phyloP scores from a whole-genome alignment of 306 rosid genomes.

The Medicago lupulina region DNA sequence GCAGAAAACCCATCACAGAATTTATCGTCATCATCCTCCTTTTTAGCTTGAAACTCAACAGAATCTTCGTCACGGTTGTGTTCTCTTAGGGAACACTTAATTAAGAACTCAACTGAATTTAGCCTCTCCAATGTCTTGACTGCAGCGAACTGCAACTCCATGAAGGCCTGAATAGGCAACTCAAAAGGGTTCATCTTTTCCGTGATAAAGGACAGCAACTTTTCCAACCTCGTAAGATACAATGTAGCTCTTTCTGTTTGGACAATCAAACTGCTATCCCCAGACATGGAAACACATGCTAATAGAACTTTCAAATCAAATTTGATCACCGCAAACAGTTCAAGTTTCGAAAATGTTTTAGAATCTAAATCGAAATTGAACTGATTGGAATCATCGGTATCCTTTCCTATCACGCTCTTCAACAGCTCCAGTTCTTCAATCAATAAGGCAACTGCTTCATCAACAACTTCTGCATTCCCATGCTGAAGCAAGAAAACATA shows the following conservation, averaged over 20 bases:
- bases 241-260: slow-evolving; percentile 55
- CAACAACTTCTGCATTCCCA: slow-evolving; percentile 81
- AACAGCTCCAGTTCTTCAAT: slow-evolving; percentile 74
- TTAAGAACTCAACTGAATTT: slow-evolving; percentile 63
- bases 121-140: slow-evolving; percentile 74
- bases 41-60: slow-evolving; percentile 46
- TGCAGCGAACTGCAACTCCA: slow-evolving; percentile 77
- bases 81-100: slow-evolving; percentile 59
- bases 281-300: slow-evolving; percentile 64
- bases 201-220: slow-evolving; percentile 58
- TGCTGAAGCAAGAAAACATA: slow-evolving; percentile 93
- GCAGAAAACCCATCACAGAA: slow-evolving; percentile 47
- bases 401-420: slow-evolving; percentile 62
- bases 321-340: slow-evolving; percentile 71
- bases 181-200: slow-evolving; percentile 78
- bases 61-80: slow-evolving; percentile 46
- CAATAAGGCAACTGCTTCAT: slow-evolving; percentile 65
- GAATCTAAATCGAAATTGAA: slow-evolving; percentile 39
- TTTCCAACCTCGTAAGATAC: slow-evolving; percentile 70
- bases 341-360: slow-evolving; percentile 65
- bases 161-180: slow-evolving; percentile 61
- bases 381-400: slow-evolving; percentile 46
- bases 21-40: slow-evolving; percentile 40
- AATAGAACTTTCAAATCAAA: slow-evolving; percentile 84
- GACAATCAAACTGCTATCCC: slow-evolving; percentile 59